Evolutionary conservation across 2,329 filamentous ascomycete genomes (phyloP).

Genomic region (Botryotinia calthae): DNA sequence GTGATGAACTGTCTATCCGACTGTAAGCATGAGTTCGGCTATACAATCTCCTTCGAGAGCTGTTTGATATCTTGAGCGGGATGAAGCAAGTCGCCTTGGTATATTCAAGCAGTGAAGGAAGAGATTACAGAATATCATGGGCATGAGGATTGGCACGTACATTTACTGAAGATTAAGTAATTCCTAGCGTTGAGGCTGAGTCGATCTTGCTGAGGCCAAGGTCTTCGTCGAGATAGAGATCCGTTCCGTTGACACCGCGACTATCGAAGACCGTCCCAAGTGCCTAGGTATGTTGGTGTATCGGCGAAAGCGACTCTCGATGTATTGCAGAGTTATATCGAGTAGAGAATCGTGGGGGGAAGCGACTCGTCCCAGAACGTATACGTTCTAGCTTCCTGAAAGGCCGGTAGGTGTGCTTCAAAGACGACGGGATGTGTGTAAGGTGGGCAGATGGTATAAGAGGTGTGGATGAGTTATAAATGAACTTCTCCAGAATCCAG

Average conservation of each 20-base stretch:
- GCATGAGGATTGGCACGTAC: neutral
- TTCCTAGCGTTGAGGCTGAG: neutral
- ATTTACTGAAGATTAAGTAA: neutral
- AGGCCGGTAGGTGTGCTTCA: neutral
- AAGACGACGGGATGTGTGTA: neutral
- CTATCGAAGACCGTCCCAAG: neutral
- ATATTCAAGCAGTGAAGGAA: neutral
- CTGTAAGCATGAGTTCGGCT: neutral
- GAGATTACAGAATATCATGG: neutral
- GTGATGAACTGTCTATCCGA: neutral
- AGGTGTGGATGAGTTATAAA: neutral
- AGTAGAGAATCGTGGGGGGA: neutral
- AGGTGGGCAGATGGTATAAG: neutral
- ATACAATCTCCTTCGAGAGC: neutral
- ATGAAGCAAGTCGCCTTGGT: slow-evolving; percentile 1
- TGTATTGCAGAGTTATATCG: neutral
- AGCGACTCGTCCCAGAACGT: slow-evolving; percentile 1
- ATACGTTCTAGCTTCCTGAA: slow-evolving; percentile 1
- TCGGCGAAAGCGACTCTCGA: neutral
- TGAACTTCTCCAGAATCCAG: neutral
- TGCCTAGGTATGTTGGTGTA: neutral
- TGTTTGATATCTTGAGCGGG: neutral
- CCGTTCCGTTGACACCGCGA: neutral
- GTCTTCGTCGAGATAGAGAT: slow-evolving; percentile 10
- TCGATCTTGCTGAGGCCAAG: neutral